Base-by-base conservation (phyloP, 495 filamentous ascomycete genomes). In the Penicillium verhagenii region DNA sequence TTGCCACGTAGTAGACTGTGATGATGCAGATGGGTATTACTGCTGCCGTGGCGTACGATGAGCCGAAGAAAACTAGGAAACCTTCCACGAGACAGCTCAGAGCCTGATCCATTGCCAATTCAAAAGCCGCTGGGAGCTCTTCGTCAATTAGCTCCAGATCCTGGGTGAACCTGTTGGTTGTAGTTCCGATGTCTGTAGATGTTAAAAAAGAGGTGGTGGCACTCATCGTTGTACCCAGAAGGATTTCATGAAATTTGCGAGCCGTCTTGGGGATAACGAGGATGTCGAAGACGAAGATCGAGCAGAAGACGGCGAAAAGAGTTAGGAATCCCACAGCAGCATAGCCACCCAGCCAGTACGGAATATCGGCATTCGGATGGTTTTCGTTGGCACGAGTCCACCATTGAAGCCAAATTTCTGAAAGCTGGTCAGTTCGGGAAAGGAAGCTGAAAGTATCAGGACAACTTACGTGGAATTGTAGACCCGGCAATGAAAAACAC, bases 91-190 rank as follows among this genome's bases (percentile, higher is more conserved):
- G 20, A 24, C 57, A 60, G 21, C 49, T 26, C 3, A 66, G 50
- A 5, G 33, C 47, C 10, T 43, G 31, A 40, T 60, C 51, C 5
- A 60, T 25, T 7, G 60, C 57, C 4, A 55, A 21, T 14, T 63
- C 63, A 4, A 66, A 54, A 7, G 57, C 38, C 3, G 38, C 14
- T 2, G 60, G 57, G 9, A 66, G 83, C 19, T 78, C 71, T 0
- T 81, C 72, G 47, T 85, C 84, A 23, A 78, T 70, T 40, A 73
- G 68, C 48, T 82, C 76, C 3, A 84, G 66, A 11, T 69, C 57
- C 59, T 79, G 25, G 31, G 51, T 48, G 65, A 66, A 63, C 59
- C 63, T 60, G 40, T 66, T 66, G 10, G 57, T 63, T 18, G 63
- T 63, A 14, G 37, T 47, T 45, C 60, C 63, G 29, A 60, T 56